These are phyloP conservation scores for Raffaelea albimanens DNA, from an alignment of 2,329 filamentous ascomycete species.

Conservation along the genomic window DNA sequence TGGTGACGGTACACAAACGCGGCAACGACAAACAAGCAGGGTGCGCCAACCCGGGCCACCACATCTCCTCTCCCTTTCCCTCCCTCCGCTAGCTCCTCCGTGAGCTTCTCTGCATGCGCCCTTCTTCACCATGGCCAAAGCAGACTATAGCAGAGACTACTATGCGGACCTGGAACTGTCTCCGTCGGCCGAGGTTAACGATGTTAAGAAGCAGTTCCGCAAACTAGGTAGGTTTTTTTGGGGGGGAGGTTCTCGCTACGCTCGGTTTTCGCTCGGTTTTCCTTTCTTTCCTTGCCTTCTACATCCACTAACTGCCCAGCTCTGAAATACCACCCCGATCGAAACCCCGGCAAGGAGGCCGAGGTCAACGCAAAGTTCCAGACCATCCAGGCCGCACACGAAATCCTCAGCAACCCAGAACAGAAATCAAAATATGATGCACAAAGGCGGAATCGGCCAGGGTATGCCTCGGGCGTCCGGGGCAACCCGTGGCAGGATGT, in stretches of 20 bases:
- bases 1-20: too few relatives aligned
- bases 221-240: constrained; percentile 56
- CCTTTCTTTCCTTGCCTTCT: neutral
- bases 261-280: neutral
- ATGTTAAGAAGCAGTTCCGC: constrained; percentile 79
- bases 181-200: constrained; percentile 56
- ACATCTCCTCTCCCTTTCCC: neutral
- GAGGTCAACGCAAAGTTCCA: constrained; percentile 79
- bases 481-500: constrained; percentile 49
- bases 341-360: constrained; percentile 72
- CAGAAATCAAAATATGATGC: constrained; percentile 45
- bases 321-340: constrained; percentile 78
- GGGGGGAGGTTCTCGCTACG: too few relatives aligned
- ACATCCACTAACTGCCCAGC: constrained; percentile 36
- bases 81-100: constrained; percentile 3
- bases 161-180: constrained; percentile 75
- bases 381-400: constrained; percentile 76
- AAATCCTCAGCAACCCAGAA: constrained; percentile 51
- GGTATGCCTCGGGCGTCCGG: constrained; percentile 43
- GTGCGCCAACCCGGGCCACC: neutral
- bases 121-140: constrained; percentile 60
- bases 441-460: constrained; percentile 25
- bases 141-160: constrained; percentile 61
- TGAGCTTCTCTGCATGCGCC: constrained; percentile 8
- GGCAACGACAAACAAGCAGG: too few relatives aligned